Base-by-base conservation (phyloP, 2,329 filamentous ascomycete genomes). In the Daldinia sp. region DNA sequence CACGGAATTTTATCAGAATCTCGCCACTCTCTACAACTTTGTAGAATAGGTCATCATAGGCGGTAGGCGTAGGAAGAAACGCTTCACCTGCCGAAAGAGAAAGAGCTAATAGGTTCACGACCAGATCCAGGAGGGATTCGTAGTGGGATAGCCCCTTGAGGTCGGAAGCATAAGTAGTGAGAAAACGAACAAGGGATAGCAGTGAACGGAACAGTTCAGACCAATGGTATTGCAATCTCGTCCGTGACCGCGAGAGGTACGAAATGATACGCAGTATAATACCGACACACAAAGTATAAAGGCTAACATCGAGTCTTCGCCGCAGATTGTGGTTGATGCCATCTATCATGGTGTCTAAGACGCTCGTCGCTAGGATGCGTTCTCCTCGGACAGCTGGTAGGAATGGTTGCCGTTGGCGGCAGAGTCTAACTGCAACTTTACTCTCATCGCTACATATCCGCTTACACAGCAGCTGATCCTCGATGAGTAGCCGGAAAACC, bases 21-120 rank as follows among this genome's bases (percentile, higher is more conserved):
- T 96, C 92, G 9, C 94, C 93, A 1, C 90, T 91, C 77, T 99
- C 95, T 23, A 98, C 93, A 1, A 98, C 86, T 79, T 99, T 99
- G 85, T 99, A 99, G 79, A 99, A 98, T 0, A 99, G 83, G 73
- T 99, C 95, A 72, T 99, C 95, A 77, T 98, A 98, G 1, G 92
- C 89, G 15, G 91, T 86, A 0, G 93, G 89, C 27, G 91, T 92
- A 0, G 94, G 95, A 6, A 99, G 83, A 77, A 99, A 98, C 2
- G 91, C 89, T 75, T 98, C 95, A 5, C 95, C 95, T 1, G 88
- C 87, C 1, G 92, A 95, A 6, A 99, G 83, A 1, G 92, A 91
- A 35, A 97, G 85, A 1, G 92, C 92, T 35, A 97, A 82, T 4
- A 97, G 81, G 72, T 95, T 93, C 52, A 95, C 89, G 1, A 97